phyloP scores from a whole-genome alignment of 2,329 filamentous ascomycete genomes.

The Epichloe aotearoae region DNA sequence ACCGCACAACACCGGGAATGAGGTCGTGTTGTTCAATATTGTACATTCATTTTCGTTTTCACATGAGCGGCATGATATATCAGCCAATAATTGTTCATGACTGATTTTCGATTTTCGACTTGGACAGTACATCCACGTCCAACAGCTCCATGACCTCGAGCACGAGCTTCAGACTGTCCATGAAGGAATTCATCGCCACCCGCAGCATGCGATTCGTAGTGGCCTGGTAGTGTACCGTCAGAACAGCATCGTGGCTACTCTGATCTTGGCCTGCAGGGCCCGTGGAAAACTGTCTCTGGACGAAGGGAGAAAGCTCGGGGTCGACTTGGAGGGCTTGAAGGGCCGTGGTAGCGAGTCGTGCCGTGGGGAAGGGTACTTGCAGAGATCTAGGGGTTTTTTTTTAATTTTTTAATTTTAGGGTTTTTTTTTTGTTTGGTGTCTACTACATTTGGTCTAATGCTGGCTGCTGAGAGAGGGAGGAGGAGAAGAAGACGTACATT shows the following conservation, averaged over 20 bases:
- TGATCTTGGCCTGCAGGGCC: conserved; percentile 15
- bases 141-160: conserved; percentile 83
- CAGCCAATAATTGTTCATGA: neutral
- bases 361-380: conserved; percentile 66
- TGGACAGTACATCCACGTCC: conserved; percentile 64
- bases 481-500: conserved; percentile 17
- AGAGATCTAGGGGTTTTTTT: conserved; percentile 47
- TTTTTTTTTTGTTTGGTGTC: too few relatives aligned
- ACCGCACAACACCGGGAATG: too few relatives aligned
- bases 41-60: neutral
- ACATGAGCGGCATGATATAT: neutral
- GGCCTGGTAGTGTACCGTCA: conserved; percentile 68
- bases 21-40: too few relatives aligned
- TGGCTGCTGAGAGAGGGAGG: conserved; percentile 28
- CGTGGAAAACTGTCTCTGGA: conserved; percentile 57
- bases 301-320: conserved; percentile 74
- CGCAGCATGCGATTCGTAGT: conserved; percentile 94
- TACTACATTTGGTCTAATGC: too few relatives aligned
- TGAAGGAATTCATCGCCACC: conserved; percentile 91
- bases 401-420: too few relatives aligned
- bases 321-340: conserved; percentile 70
- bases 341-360: conserved; percentile 65
- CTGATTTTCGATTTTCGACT: conserved; percentile 9
- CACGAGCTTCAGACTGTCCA: conserved; percentile 77
- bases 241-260: conserved; percentile 24